Evolutionary conservation across 345 rosid species (phyloP).

Genomic region (Arabidopsis thaliana): DNA sequence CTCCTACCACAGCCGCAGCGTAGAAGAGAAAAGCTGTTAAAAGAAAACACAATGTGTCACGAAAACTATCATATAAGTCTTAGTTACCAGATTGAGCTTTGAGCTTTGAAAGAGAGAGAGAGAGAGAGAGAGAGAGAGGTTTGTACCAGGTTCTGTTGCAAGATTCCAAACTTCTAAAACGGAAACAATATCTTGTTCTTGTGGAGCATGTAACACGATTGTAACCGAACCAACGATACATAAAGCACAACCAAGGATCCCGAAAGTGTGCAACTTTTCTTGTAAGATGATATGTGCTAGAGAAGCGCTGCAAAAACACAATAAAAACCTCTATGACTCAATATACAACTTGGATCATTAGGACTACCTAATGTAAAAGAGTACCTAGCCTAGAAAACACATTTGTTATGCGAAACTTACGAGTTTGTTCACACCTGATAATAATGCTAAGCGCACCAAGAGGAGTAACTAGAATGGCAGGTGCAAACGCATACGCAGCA

Average conservation of each 20-base stretch:
- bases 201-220: slow-evolving; percentile 91
- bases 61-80: neutral
- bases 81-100: neutral
- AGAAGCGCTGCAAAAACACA: slow-evolving; percentile 61
- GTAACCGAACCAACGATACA: slow-evolving; percentile 91
- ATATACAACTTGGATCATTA: slow-evolving; percentile 1
- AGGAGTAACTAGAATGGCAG: slow-evolving; percentile 86
- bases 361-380: neutral
- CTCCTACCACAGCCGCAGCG: slow-evolving; percentile 69
- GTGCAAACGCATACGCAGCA: slow-evolving; percentile 92
- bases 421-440: slow-evolving; percentile 57
- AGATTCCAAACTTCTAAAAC: slow-evolving; percentile 89
- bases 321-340: neutral
- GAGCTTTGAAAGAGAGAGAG: neutral
- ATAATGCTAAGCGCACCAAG: slow-evolving; percentile 93
- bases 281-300: slow-evolving; percentile 79
- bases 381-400: slow-evolving; percentile 5
- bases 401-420: neutral
- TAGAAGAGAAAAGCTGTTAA: slow-evolving; percentile 77
- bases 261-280: slow-evolving; percentile 76
- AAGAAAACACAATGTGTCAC: slow-evolving; percentile 17
- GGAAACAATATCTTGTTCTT: slow-evolving; percentile 77
- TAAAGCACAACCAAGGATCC: slow-evolving; percentile 83
- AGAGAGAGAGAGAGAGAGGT: neutral
- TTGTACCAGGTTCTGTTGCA: slow-evolving; percentile 86